phyloP scores from a whole-genome alignment of 176 grass and related monocot species.

The Tuctoria greenei region DNA sequence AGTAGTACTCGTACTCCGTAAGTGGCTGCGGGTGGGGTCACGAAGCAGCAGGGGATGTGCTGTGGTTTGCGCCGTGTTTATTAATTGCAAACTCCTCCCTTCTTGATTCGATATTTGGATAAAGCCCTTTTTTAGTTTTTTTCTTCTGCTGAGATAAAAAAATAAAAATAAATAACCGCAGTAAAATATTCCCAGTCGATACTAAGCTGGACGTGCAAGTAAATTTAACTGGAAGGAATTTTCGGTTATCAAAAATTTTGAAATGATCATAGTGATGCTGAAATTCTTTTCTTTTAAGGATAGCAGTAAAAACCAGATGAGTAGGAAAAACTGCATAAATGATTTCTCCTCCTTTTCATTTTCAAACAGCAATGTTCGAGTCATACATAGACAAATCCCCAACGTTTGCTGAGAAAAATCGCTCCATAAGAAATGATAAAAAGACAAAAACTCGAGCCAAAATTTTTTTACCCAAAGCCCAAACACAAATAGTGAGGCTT shows the following conservation, averaged over 20 bases:
- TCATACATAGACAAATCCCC: neutral
- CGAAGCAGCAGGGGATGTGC: neutral
- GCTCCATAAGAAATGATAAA: neutral
- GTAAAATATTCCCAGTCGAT: neutral
- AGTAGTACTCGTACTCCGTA: neutral
- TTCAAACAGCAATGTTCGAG: neutral
- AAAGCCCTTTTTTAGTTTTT: neutral
- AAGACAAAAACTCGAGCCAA: neutral
- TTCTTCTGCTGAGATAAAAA: neutral
- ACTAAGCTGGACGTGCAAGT: neutral
- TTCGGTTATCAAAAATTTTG: neutral
- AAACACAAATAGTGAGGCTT: neutral
- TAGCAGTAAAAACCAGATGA: neutral
- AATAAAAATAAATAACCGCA: neutral
- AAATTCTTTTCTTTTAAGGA: neutral
- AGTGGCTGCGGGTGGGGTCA: neutral
- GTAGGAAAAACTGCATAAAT: neutral
- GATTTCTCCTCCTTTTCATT: neutral
- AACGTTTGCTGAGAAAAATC: neutral
- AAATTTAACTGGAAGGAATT: neutral
- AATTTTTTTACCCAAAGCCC: neutral
- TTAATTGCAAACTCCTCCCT: constrained; percentile 1
- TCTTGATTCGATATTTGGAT: neutral
- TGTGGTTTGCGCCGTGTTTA: constrained; percentile 11
- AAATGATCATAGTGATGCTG: neutral